Evolutionary conservation across 768 basidiomycete genomes (phyloP).

Genomic region (Mycena maculata): DNA sequence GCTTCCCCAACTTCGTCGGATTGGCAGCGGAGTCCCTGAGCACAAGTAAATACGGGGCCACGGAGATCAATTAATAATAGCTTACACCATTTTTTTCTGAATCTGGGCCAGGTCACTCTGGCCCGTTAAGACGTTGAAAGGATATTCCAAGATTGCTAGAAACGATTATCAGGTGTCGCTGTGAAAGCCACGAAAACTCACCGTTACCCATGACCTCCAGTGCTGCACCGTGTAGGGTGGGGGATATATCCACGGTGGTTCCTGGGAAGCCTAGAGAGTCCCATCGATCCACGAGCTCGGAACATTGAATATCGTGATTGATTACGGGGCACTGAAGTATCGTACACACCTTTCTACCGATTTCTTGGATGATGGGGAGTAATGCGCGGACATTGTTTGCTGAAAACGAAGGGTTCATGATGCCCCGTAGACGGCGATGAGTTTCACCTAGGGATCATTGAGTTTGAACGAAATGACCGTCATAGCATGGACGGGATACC

Average conservation of each 20-base stretch:
- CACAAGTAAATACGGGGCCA: background rate
- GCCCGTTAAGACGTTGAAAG: background rate
- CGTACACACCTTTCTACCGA: background rate
- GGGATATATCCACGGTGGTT: background rate
- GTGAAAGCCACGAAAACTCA: no score
- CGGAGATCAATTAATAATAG: background rate
- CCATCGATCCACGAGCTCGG: slow-evolving; percentile 12
- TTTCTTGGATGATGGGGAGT: no score
- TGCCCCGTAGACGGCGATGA: background rate
- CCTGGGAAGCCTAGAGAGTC: slow-evolving; percentile 1
- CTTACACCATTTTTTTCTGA: background rate
- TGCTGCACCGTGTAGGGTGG: background rate
- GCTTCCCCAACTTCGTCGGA: background rate
- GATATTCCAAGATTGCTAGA: background rate
- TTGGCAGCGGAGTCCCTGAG: background rate
- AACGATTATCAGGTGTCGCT: background rate
- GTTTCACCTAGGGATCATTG: background rate
- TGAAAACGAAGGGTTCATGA: no score
- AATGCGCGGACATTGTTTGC: no score
- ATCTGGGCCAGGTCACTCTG: background rate
- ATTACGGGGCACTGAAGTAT: no score
- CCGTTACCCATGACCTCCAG: no score
- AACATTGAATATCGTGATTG: background rate
- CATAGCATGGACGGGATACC: no score
- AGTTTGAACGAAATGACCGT: background rate